Evolutionary conservation across 2,329 filamentous ascomycete genomes (phyloP), one percentile per base, ranked within the genome.

Genomic region (Didymosphaeria variabile): DNA sequence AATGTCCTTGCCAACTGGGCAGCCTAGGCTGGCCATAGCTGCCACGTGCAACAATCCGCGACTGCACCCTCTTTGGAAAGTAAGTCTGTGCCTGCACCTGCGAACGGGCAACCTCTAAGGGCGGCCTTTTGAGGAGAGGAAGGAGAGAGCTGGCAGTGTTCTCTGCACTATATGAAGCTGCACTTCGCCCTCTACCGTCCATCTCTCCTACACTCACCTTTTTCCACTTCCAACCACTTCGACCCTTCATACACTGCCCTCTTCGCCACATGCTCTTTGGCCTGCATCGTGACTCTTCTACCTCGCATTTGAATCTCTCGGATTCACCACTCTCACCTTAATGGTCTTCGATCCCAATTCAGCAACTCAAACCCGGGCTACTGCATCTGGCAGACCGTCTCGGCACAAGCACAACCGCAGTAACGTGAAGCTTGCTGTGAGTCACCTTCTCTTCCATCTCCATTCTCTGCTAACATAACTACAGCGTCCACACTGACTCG

Each of bases 261-360:
- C 12, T 51, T 51, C 21, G 47, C 32, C 29, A 51, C 29, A 51
- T 51, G 47, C n/a, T 29, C 47, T 36, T 51, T 51, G 47, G 47
- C 29, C 19, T 32, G n/a, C n/a, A 34, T 21, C 29, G 13, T 51
- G n/a, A 21, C 47, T 21, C 10, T 17, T 54, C 9, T 54, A 34
- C 51, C 51, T 54, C 36, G 10, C 51, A 44, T 54, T 29, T 29
- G 32, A 49, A 8, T 46, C 38, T 15, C 29, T 66, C 46, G 72
- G 21, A 60, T 67, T 53, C 70, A 71, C 32, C 32, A 21, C 47
- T 21, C 26, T 13, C 29, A 36, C 21, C 47, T 51, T 36, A 32
- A 36, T 50, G 19, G 47, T 36, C 47, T 51, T 29, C 47, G 47
- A 51, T 51, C 47, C 32, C 29, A 51, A 51, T 36, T 19, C 32